Evolutionary conservation across 208 protist genomes (phyloP).

Genomic region (Leishmania mexicana): DNA sequence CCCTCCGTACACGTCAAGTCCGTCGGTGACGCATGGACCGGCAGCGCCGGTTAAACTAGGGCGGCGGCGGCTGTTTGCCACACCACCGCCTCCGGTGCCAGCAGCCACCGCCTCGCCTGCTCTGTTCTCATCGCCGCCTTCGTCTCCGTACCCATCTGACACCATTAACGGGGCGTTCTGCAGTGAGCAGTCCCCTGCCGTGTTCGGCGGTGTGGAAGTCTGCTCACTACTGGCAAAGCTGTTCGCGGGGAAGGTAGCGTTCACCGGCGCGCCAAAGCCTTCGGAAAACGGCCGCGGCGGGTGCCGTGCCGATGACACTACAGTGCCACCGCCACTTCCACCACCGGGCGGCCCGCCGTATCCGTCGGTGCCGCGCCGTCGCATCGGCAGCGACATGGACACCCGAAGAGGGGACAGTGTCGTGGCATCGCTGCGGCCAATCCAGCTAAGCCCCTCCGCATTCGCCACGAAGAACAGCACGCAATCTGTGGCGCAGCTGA

Average conservation of each 20-base stretch:
- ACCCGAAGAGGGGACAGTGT: conserved; percentile 22
- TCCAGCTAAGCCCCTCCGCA: conserved; percentile 31
- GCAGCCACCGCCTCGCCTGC: not conserved
- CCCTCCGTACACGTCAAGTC: conserved; percentile 9
- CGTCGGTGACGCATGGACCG: conserved; percentile 1
- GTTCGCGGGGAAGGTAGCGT: conserved; percentile 14
- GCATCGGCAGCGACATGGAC: conserved; percentile 13
- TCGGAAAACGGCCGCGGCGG: conserved; percentile 15
- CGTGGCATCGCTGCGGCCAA: conserved; percentile 31
- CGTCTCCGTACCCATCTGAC: conserved; percentile 5
- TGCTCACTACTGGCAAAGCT: conserved; percentile 21
- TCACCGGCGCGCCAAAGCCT: conserved; percentile 6
- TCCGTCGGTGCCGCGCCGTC: not conserved
- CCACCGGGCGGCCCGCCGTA: not conserved
- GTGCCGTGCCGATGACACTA: conserved; percentile 2
- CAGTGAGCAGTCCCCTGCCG: conserved; percentile 1
- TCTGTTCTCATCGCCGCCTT: conserved; percentile 11
- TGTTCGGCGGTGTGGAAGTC: conserved; percentile 15
- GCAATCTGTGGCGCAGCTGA: conserved; percentile 49
- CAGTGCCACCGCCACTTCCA: not conserved
- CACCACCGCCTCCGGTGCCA: conserved; percentile 5
- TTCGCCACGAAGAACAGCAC: conserved; percentile 48
- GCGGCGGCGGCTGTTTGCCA: not conserved
- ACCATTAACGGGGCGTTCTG: not conserved
- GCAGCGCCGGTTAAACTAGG: conserved; percentile 8